These are phyloP conservation scores for Colletotrichum sidae DNA, from an alignment of 2,329 filamentous ascomycete species.

Conservation along the genomic window DNA sequence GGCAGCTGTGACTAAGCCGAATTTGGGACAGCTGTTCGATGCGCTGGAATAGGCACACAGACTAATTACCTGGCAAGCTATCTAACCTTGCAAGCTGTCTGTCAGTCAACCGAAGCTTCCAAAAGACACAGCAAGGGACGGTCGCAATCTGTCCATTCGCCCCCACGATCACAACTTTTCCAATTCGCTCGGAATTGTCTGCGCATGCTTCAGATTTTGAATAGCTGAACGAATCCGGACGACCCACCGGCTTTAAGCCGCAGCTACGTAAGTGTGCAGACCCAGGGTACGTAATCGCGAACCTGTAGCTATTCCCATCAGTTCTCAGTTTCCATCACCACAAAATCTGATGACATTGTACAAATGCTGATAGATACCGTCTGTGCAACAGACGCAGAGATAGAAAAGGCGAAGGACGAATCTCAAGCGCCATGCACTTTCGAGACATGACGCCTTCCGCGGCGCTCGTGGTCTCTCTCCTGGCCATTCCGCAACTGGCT, in stretches of 20 bases:
- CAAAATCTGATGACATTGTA: background rate
- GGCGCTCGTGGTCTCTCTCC: slow-evolving; percentile 62
- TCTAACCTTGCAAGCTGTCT: background rate
- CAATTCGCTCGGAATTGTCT: background rate
- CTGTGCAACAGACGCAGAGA: background rate
- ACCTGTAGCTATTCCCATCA: slow-evolving; percentile 29
- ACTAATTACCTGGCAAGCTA: background rate
- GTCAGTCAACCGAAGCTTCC: slow-evolving; percentile 19
- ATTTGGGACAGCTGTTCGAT: slow-evolving; percentile 36
- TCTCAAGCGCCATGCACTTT: slow-evolving; percentile 55
- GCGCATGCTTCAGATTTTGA: background rate
- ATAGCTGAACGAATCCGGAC: slow-evolving; percentile 19
- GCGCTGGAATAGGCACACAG: slow-evolving; percentile 22
- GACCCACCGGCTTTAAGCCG: slow-evolving; percentile 33
- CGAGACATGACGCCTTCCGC: slow-evolving; percentile 58
- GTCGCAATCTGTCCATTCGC: slow-evolving; percentile 30
- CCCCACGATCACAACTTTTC: background rate
- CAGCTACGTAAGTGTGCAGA: slow-evolving; percentile 19
- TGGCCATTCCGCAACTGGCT: slow-evolving; percentile 64
- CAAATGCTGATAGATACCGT: background rate
- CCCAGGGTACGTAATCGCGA: slow-evolving; percentile 34
- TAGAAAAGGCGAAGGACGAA: background rate
- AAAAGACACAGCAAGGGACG: slow-evolving; percentile 16
- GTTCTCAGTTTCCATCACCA: slow-evolving; percentile 22
- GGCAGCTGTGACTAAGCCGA: slow-evolving; percentile 29